phyloP scores from a whole-genome alignment of 2,329 filamentous ascomycete species.

The Aspergillus latus region DNA sequence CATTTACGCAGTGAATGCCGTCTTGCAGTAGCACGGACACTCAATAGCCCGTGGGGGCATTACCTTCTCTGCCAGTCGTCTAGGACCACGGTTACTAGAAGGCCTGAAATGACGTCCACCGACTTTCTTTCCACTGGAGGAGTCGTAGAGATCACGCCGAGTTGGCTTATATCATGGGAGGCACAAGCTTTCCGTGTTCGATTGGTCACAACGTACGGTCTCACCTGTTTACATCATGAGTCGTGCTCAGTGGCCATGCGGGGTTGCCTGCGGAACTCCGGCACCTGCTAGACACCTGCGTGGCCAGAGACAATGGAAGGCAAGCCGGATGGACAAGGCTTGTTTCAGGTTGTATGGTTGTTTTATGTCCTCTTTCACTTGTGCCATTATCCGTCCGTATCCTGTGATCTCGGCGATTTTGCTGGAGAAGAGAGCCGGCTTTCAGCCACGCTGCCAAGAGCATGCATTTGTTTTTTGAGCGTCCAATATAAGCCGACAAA shows the following conservation, averaged over 20 bases:
- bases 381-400: background rate
- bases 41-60: background rate
- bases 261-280: background rate
- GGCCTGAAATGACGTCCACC: background rate
- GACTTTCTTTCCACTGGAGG: background rate
- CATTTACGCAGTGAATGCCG: background rate
- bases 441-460: background rate
- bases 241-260: background rate
- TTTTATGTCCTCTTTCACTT: background rate
- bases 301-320: background rate
- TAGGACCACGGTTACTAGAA: background rate
- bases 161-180: background rate
- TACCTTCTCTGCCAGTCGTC: background rate
- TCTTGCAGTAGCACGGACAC: background rate
- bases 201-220: background rate
- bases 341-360: background rate
- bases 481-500: background rate
- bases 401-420: background rate
- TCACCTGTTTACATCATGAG: slow-evolving; percentile 1
- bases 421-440: background rate
- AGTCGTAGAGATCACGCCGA: background rate
- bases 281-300: background rate
- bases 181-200: background rate
- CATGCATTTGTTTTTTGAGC: background rate
- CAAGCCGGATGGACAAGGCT: background rate